Conservation (phyloP, 2,329 filamentous ascomycete species). For the Hypoxylon sp. region DNA sequence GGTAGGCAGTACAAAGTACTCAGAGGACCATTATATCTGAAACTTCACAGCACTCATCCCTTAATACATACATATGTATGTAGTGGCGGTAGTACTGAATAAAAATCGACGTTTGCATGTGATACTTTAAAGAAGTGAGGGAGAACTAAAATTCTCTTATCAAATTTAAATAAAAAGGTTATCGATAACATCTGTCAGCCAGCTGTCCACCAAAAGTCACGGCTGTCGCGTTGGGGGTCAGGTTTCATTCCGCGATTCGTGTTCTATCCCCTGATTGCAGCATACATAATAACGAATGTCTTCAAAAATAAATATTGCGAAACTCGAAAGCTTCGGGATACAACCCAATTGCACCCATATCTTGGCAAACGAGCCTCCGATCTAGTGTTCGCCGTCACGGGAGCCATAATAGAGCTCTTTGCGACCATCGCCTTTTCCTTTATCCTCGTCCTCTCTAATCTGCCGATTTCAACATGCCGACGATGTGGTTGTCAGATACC, state of each 20-base stretch:
- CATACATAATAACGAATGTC: constrained; percentile 28
- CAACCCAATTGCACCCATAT: constrained; percentile 20
- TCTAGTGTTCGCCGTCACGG: neutral
- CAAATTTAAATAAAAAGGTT: constrained; percentile 21
- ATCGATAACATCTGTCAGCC: constrained; percentile 18
- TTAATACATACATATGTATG: too few relatives aligned
- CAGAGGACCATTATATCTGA: neutral
- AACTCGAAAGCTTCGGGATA: constrained; percentile 12
- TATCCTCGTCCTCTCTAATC: constrained; percentile 5
- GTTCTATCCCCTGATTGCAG: constrained; percentile 35
- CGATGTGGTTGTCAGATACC: constrained; percentile 96
- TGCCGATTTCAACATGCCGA: constrained; percentile 73
- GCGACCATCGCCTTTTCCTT: neutral
- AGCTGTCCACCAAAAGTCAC: constrained; percentile 12
- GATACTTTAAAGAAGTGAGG: neutral
- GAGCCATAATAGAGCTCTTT: too few relatives aligned
- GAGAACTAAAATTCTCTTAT: constrained; percentile 24
- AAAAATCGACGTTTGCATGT: neutral
- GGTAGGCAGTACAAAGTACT: neutral
- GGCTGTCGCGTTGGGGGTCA: constrained; percentile 17
- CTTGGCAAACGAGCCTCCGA: constrained; percentile 3
- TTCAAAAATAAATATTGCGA: constrained; percentile 13
- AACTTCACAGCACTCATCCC: neutral
- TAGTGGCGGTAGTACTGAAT: neutral
- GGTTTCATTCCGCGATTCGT: constrained; percentile 43